Evolutionary conservation across 2,329 filamentous ascomycete species (phyloP).

Genomic region (Ophiocordyceps camponoti-rufipedis): DNA sequence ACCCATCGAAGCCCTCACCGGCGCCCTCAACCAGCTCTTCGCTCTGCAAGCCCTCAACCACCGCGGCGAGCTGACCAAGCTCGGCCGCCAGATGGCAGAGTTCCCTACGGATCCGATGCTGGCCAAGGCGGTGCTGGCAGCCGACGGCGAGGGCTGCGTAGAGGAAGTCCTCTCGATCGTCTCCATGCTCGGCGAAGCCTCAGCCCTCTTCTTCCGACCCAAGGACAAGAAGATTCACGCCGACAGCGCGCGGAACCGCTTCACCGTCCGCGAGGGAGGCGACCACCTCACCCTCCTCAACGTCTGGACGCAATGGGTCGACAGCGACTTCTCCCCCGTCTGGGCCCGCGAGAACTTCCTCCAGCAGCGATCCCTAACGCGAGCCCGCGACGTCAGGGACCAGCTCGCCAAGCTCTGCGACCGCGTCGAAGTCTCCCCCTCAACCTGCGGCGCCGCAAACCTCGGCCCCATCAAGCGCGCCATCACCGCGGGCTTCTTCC

Average conservation of each 20-base stretch:
- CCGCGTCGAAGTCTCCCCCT: slow-evolving; percentile 66
- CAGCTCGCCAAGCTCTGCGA: slow-evolving; percentile 88
- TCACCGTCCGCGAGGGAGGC: slow-evolving; percentile 78
- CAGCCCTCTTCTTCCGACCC: slow-evolving; percentile 79
- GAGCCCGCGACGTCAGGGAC: slow-evolving; percentile 80
- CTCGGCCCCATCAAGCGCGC: slow-evolving; percentile 65
- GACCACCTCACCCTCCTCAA: slow-evolving; percentile 81
- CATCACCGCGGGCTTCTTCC: slow-evolving; percentile 83
- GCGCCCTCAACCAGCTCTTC: slow-evolving; percentile 78
- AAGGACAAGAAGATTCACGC: slow-evolving; percentile 97
- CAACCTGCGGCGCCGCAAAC: slow-evolving; percentile 51
- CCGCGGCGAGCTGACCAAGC: slow-evolving; percentile 71
- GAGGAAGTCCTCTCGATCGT: slow-evolving; percentile 86
- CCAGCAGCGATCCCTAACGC: slow-evolving; percentile 74
- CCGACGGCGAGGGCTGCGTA: slow-evolving; percentile 80
- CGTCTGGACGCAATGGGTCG: slow-evolving; percentile 90
- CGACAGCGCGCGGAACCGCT: slow-evolving; percentile 73
- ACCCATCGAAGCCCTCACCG: slow-evolving; percentile 73
- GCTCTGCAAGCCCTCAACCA: slow-evolving; percentile 79
- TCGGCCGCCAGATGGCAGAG: slow-evolving; percentile 88
- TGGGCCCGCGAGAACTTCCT: slow-evolving; percentile 91
- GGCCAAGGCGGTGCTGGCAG: slow-evolving; percentile 72
- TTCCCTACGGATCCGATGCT: slow-evolving; percentile 88
- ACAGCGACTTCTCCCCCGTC: slow-evolving; percentile 70
- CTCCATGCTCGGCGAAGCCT: slow-evolving; percentile 82